Base-by-base conservation (phyloP, 257 asterid genomes). In the Solanum verrucosum region DNA sequence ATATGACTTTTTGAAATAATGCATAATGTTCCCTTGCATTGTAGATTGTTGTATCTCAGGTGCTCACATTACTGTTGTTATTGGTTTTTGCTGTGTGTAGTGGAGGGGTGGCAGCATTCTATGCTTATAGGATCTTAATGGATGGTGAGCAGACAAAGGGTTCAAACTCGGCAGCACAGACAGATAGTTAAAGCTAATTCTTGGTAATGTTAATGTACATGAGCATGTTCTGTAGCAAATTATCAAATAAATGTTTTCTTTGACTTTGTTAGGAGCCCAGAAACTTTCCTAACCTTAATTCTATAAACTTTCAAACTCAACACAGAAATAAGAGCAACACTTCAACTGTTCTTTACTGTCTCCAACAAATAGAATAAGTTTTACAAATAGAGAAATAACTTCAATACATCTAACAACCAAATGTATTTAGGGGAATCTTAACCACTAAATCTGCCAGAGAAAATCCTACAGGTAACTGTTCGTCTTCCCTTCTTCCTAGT, bases 31-130 rank as follows among this genome's bases (percentile, higher is more conserved):
- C 70, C 40, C 29, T 29, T 18, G 70, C 44, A 82, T 29, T 46
- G 70, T 49, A 29, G 85, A 49, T 46, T 49, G 67, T 49, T 49
- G 85, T 1, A 49, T 82, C 38, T 79, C 40, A 44, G 67, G 85
- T 29, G 42, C 85, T 82, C 31, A 82, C 85, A 27, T 82, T 49
- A 29, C 70, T 52, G 63, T 49, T 82, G 42, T 49, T 52, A 31
- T 49, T 31, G 85, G 44, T 11, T 34, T 89, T 85, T 89, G 87
- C 78, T 56, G 81, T 84, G 42, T 93, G 94, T 96, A 96, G 99
- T 91, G 98, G 98, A 23, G 96, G 94, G 85, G 93, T 95, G 88
- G 92, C 89, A 81, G 96, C 96, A 68, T 97, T 96, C 98, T 97
- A 91, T 86, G 91, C 92, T 67, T 95, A 95, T 90, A 93, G 99